Evolutionary conservation across 306 rosid species (phyloP).

Genomic region (Cyclanthera cordifolia): DNA sequence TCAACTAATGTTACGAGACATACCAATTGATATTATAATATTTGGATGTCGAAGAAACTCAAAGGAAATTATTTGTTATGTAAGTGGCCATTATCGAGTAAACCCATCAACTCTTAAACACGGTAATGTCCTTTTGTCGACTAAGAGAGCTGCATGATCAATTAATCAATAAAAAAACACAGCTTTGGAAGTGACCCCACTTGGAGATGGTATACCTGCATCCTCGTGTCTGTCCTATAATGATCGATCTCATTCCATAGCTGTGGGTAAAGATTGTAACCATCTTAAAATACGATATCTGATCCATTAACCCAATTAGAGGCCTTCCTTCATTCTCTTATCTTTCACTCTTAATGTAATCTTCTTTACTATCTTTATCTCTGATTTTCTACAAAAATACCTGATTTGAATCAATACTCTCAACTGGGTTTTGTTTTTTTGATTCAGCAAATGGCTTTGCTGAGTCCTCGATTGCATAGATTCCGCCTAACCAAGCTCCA

Average conservation of each 20-base stretch:
- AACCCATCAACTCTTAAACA: too few species aligned
- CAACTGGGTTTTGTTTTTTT: neutral
- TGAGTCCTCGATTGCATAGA: constrained; percentile 61
- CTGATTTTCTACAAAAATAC: neutral
- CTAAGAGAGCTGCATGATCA: too few species aligned
- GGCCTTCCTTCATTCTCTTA: constrained; percentile 56
- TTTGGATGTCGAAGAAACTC: too few species aligned
- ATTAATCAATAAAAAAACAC: too few species aligned
- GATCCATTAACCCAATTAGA: constrained; percentile 61
- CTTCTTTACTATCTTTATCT: constrained; percentile 11
- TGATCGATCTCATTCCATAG: neutral
- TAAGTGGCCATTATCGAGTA: too few species aligned
- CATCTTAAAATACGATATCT: constrained; percentile 22
- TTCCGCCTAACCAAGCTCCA: constrained; percentile 38
- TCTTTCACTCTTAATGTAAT: constrained; percentile 26
- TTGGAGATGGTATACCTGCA: neutral
- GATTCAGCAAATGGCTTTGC: constrained; percentile 52
- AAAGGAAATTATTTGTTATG: too few species aligned
- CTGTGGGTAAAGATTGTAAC: neutral
- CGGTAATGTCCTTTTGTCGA: too few species aligned
- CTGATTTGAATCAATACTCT: neutral
- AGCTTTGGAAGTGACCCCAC: constrained; percentile 4
- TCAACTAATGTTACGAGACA: too few species aligned
- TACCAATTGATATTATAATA: too few species aligned
- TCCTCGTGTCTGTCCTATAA: neutral